Conservation (phyloP, 148 eudicot genomes). For the Rhododendron kiyosumense region DNA sequence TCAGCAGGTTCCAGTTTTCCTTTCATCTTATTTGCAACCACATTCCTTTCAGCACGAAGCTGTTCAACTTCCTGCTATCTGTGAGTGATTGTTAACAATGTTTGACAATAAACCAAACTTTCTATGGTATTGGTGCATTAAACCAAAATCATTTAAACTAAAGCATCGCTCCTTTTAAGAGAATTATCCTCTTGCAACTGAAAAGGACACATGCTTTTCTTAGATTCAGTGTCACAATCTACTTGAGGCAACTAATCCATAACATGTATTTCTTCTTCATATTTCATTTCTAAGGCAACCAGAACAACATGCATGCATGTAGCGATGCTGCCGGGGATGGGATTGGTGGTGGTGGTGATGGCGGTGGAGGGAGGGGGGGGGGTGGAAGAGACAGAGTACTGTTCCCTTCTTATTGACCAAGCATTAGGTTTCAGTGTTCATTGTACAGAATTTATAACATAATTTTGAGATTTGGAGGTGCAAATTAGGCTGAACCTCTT, state of each 20-base stretch:
- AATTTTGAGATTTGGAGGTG: neutral
- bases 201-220: neutral
- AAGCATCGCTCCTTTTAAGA: neutral
- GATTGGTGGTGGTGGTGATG: no score
- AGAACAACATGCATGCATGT: neutral
- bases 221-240: neutral
- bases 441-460: neutral
- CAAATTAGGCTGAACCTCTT: neutral
- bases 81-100: slow-evolving; percentile 70
- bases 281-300: neutral
- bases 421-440: neutral
- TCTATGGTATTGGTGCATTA: neutral
- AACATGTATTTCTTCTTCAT: neutral
- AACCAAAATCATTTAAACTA: neutral
- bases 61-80: slow-evolving; percentile 97
- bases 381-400: no score
- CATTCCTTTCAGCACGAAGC: slow-evolving; percentile 86
- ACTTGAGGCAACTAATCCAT: neutral
- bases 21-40: slow-evolving; percentile 92
- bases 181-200: neutral
- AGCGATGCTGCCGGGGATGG: neutral
- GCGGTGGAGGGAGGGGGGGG: no score
- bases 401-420: neutral
- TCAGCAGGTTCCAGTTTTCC: slow-evolving; percentile 73
- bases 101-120: slow-evolving; percentile 29